Conservation (phyloP, 768 basidiomycete genomes). For the Psilocybe azurescens region DNA sequence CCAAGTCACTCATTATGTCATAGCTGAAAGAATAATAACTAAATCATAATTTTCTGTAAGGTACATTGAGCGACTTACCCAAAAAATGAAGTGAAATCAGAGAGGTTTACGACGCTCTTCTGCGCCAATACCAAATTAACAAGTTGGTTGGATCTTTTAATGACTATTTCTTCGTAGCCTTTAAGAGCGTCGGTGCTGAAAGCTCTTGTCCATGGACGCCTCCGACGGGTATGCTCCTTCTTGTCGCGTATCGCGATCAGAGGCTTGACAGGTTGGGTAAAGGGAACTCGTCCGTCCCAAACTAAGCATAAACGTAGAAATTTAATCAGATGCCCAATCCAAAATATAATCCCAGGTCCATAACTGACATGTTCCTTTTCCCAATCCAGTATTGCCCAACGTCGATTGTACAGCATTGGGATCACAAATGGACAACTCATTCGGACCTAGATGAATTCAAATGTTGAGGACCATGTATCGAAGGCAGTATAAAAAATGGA, state of each 20-base stretch:
- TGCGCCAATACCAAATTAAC: slow-evolving; percentile 9
- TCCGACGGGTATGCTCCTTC: slow-evolving; percentile 37
- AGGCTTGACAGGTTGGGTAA: slow-evolving; percentile 21
- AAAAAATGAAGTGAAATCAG: slow-evolving; percentile 42
- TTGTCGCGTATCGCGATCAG: slow-evolving; percentile 37
- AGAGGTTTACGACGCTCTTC: slow-evolving; percentile 31
- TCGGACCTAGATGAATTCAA: slow-evolving; percentile 41
- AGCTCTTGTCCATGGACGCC: slow-evolving; percentile 45
- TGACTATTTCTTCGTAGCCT: slow-evolving; percentile 27
- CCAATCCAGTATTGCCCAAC: slow-evolving; percentile 43
- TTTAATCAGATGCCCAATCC: not conserved
- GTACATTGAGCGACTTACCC: slow-evolving; percentile 30
- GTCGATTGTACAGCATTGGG: slow-evolving; percentile 35
- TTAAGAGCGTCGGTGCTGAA: slow-evolving; percentile 39
- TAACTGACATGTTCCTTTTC: slow-evolving; percentile 42
- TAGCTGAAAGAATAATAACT: slow-evolving; percentile 26
- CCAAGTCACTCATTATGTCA: slow-evolving; percentile 46
- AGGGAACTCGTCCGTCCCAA: slow-evolving; percentile 34
- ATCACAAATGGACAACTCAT: slow-evolving; percentile 48
- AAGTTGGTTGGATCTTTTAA: slow-evolving; percentile 30
- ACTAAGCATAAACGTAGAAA: slow-evolving; percentile 20
- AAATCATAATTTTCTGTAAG: not conserved
- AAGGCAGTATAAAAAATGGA: not conserved
- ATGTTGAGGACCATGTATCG: not conserved
- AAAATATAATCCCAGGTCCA: not conserved